Evolutionary conservation across 2,329 filamentous ascomycete species (phyloP).

Genomic region (Biscogniauxia sp.): DNA sequence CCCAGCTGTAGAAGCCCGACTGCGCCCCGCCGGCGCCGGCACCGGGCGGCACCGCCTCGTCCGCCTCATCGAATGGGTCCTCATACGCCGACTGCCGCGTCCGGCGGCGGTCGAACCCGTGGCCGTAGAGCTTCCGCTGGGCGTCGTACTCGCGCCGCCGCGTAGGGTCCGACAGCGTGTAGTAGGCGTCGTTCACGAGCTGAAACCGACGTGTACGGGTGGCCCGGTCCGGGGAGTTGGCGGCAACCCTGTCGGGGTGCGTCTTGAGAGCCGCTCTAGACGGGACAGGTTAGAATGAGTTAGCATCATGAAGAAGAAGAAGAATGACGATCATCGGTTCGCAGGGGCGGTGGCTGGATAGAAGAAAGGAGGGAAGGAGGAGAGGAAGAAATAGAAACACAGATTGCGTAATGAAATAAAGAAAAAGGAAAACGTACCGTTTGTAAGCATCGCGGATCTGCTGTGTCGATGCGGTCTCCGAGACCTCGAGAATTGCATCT

Average conservation of each 20-base stretch:
- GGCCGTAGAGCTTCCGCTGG: conserved; percentile 60
- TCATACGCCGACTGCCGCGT: conserved; percentile 38
- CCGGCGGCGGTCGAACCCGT: conserved; percentile 28
- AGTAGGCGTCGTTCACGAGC: conserved; percentile 90
- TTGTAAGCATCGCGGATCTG: conserved; percentile 96
- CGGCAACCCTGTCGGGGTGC: conserved; percentile 86
- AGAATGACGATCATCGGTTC: background rate
- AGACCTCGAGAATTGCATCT: conserved; percentile 74
- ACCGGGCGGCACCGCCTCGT: conserved; percentile 38
- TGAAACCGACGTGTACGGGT: conserved; percentile 85
- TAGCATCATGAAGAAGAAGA: conserved; percentile 7
- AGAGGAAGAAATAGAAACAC: background rate
- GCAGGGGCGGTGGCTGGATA: background rate
- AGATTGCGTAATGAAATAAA: background rate
- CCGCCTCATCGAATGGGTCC: conserved; percentile 48
- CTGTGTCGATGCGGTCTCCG: conserved; percentile 71
- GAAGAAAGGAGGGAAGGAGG: background rate
- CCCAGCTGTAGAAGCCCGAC: conserved; percentile 68
- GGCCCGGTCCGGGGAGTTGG: conserved; percentile 78
- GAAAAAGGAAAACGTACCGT: conserved; percentile 50
- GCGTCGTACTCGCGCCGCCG: conserved; percentile 83
- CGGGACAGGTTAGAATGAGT: conserved; percentile 4
- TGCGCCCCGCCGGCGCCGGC: conserved; percentile 43
- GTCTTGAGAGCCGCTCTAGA: conserved; percentile 80
- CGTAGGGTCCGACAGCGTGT: conserved; percentile 76